These are phyloP conservation scores for Penicillium macrosclerotiorum DNA, from an alignment of 495 filamentous ascomycete genomes.

Conservation along the genomic window DNA sequence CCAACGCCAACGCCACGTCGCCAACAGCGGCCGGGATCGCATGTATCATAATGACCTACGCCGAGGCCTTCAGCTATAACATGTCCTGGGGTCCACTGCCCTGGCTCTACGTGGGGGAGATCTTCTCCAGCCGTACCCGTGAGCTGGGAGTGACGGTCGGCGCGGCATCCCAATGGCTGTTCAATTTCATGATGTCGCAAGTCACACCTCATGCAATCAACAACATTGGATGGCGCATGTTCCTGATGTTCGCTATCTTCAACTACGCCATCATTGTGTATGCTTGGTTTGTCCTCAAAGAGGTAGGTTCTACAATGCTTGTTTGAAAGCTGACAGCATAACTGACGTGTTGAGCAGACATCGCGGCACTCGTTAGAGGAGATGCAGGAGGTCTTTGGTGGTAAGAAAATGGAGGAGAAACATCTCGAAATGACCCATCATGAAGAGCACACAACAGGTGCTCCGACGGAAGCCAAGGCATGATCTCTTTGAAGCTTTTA, in stretches of 20 bases:
- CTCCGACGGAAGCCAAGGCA: neutral
- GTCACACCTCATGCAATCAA: conserved; percentile 51
- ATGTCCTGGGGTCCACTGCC: conserved; percentile 37
- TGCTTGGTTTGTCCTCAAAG: conserved; percentile 48
- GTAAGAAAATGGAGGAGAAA: conserved; percentile 7
- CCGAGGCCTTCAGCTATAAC: conserved; percentile 46
- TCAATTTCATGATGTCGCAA: conserved; percentile 55
- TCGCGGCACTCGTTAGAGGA: conserved; percentile 35
- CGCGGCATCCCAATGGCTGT: conserved; percentile 53
- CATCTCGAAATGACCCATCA: conserved; percentile 7
- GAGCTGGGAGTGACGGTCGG: conserved; percentile 46
- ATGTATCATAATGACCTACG: conserved; percentile 50
- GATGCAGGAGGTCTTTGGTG: conserved; percentile 38
- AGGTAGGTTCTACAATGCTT: conserved; percentile 23
- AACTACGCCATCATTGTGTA: conserved; percentile 44
- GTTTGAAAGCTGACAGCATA: neutral
- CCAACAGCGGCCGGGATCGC: conserved; percentile 42
- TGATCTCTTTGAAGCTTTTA: too few species aligned
- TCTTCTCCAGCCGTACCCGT: conserved; percentile 52
- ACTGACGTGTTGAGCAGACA: conserved; percentile 17
- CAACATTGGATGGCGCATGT: conserved; percentile 51
- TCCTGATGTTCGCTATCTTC: conserved; percentile 58
- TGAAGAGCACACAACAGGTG: conserved; percentile 3
- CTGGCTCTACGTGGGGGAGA: conserved; percentile 49
- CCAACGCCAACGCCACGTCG: conserved; percentile 23